Base-by-base conservation (phyloP, 106 monocot genomes). In the Dioscorea alata region DNA sequence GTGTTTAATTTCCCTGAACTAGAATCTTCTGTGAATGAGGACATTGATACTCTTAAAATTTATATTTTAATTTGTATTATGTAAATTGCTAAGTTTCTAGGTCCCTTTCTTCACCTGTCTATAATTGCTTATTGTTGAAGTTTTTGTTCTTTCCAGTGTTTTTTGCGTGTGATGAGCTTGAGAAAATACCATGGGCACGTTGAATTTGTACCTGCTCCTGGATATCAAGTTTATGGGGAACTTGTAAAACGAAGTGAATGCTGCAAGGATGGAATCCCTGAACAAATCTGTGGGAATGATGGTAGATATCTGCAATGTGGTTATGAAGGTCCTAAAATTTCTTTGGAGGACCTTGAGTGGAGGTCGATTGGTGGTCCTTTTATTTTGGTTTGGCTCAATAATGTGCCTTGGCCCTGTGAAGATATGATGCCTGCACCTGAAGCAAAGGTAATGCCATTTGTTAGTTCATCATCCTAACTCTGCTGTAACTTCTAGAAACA, bases 361-460 rank as follows among this genome's bases (percentile, higher is more conserved):
- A 85, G 86, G 52, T 86, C 56, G 10, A 21, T 95, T 8, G 75
- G 80, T 21, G 95, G 95, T 6, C 91, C 88, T 17, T 91, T 95
- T 80, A 61, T 95, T 34, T 61, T 69, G 4, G 80, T 88, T 65
- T 88, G 84, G 79, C 51, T 91, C 32, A 83, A 86, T 51, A 91
- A 91, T 73, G 91, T 95, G 6, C 88, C 91, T 48, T 95, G 88
- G 86, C 63, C 79, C 13, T 58, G 73, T 50, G 74, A 81, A 67
- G 79, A 83, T 66, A 49, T 74, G 64, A 91, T 75, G 86, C 35
- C 83, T 34, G 88, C 95, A 33, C 95, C 95, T 70, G 74, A 88
- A 57, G 95, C 95, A 19, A 81, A 95, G 88, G 95, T 91, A 25
- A 10, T 42, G 42, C 42, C 28, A 12, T 12, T 28, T 28, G 28